Evolutionary conservation across 2,329 filamentous ascomycete genomes (phyloP), one percentile per base, ranked within the genome.

Genomic region (Fusarium torreyae): DNA sequence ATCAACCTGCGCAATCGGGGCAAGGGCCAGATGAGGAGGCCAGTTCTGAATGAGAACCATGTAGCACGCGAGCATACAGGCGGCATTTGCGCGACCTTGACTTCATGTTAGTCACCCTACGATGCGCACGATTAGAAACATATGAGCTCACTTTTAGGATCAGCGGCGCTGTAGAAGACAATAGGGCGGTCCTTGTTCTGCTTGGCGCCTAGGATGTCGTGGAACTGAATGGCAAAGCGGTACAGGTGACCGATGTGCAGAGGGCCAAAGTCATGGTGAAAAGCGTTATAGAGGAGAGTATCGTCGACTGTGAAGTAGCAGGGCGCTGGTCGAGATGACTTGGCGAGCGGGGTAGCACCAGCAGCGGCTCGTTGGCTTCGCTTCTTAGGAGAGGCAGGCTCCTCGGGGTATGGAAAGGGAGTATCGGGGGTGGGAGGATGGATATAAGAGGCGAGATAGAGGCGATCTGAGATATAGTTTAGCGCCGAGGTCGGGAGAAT

Each of bases 21-120:
- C 95, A 42, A 99, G 88, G 34, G 96, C 96, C 74, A 98, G 85
- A 84, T 99, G 96, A 53, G 96, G 96, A 46, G 96, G 93, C 96
- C 96, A 99, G 42, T 93, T 93, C 82, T 99, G 96, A 74, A 99
- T 97, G 70, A 99, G 84, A 43, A 99, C 94, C 94, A 99, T 98
- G 83, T 99, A 99, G 84, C 94, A 97, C 56, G 96, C 95, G 45
- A 99, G 88, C 76, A 99, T 88, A 79, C 94, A 98, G 28, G 96
- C 94, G 48, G 96, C 94, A 81, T 99, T 99, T 71, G 93, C 93
- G 78, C 96, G 91, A 79, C 92, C 92, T 94, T 42, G 20, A 24
- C 22, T 39, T 28, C 10, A 40, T 52, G 65, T 74, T 67, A 74
- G 69, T 54, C 31, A 65, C 28, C 34, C 31, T 45, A 20, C 13